Evolutionary conservation across 1,284 basidiomycete species (phyloP).

Genomic region (Amylostereum areolatum): DNA sequence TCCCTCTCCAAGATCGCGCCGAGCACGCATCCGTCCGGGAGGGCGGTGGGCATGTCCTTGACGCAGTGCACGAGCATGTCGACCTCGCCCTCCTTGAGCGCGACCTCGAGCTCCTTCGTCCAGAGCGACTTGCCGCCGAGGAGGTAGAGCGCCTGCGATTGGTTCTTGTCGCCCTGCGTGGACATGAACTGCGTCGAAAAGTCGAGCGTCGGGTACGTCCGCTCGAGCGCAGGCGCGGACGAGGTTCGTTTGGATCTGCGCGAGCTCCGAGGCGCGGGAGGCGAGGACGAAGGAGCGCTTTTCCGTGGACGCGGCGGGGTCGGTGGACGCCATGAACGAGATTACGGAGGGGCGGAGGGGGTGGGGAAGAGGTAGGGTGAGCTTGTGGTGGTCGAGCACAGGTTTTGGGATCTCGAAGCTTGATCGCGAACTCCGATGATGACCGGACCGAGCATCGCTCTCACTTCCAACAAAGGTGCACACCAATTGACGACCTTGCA

Average conservation of each 20-base stretch:
- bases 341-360: no score
- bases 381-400: no score
- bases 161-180: constrained; percentile 90
- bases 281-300: constrained; percentile 57
- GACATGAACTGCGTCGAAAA: constrained; percentile 84
- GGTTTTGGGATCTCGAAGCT: no score
- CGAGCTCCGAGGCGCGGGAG: constrained; percentile 81
- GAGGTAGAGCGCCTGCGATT: constrained; percentile 74
- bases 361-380: no score
- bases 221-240: constrained; percentile 56
- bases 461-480: no score
- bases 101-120: constrained; percentile 93
- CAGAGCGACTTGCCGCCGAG: constrained; percentile 87
- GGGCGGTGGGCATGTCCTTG: constrained; percentile 90
- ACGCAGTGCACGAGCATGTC: constrained; percentile 93
- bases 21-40: constrained; percentile 83
- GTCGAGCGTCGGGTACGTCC: constrained; percentile 35
- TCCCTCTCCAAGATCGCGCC: constrained; percentile 86
- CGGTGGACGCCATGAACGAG: no score
- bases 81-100: constrained; percentile 65
- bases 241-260: constrained; percentile 80
- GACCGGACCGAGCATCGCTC: no score
- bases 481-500: no score
- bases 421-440: no score
- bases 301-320: no score